Conservation (phyloP, 306 rosid species). For the Quercus mongolica region DNA sequence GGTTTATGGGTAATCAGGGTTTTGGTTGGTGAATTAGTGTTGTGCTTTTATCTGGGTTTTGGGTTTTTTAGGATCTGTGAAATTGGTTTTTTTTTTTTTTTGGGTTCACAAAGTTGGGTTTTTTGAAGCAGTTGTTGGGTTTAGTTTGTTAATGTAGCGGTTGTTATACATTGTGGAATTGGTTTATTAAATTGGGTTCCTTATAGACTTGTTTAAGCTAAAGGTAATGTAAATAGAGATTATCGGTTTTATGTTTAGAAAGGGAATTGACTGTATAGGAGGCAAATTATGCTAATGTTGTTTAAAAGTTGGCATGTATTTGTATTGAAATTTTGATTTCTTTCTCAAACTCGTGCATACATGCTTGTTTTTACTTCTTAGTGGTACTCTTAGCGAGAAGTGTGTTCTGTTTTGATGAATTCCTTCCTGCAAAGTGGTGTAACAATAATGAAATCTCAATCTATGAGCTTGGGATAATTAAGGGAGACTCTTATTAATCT, state of each 20-base stretch:
- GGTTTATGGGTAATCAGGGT: not conserved
- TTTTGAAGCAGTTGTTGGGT: not conserved
- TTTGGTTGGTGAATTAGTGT: not conserved
- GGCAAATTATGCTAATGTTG: not conserved
- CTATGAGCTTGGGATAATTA: not conserved
- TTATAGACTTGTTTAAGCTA: not conserved
- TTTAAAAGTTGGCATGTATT: not conserved
- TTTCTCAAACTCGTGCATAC: not conserved
- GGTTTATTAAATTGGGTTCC: not conserved
- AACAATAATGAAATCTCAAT: not conserved
- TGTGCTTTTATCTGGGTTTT: not conserved
- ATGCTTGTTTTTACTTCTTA: not conserved
- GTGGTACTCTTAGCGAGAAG: not conserved
- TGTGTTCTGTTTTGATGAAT: not conserved
- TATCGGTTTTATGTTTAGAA: not conserved
- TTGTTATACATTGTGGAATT: not conserved
- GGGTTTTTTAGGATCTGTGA: slow-evolving; percentile 16
- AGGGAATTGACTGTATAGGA: not conserved
- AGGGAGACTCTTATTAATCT: not conserved
- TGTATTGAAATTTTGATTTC: not conserved
- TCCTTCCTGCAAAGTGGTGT: not conserved
- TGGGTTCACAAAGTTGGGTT: not conserved
- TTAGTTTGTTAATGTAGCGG: not conserved
- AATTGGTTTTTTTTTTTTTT: not conserved
- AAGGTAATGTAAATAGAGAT: not conserved